Evolutionary conservation across 352 stramenopile species (phyloP), one percentile per base, ranked within the genome.

Genomic region (Phytophthora europaea): DNA sequence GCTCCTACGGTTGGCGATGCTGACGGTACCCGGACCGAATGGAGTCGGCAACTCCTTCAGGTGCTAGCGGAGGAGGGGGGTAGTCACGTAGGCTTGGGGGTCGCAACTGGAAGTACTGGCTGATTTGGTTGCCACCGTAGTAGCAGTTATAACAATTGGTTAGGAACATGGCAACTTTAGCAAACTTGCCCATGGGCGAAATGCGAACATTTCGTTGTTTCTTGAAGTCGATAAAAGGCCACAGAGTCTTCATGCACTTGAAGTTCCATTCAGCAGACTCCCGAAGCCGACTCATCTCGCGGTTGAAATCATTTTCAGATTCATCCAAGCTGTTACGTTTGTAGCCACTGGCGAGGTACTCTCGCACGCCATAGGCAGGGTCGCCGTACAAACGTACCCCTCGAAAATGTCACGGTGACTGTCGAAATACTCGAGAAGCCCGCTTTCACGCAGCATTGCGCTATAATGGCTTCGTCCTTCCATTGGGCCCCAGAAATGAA

Each of bases 401-500:
- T 16, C 5, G 1, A n/a, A 58, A n/a, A 7, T 43, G 8, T 36
- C 34, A 4, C 33, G 13, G 8, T 56, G 38, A 6, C 16, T 0
- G 7, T 28, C 23, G 33, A 63, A 70, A 12, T 70, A 58, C 7
- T 70, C 28, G 10, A 70, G 38, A 12, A 70, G 23, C 4, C 47
- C 57, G 22, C 63, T 60, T 15, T n/a, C 34, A 31, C 34, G 36
- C 3, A 59, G 13, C 54, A 59, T 56, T 18, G 45, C 40, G 18
- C n/a, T 53, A 12, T 60, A 43, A 53, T 70, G 31, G 15, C 45
- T 31, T 28, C 51, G 34, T 2, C 45, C 63, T 26, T 64, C 54
- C 18, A 59, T 70, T 3, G 63, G 31, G 3, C 63, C 54, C 40
- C 53, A 64, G 13, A 58, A 64, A n/a, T 70, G 63, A 15, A 64